Evolutionary conservation across 345 rosid species (phyloP).

Genomic region (Excoecaria agallocha): DNA sequence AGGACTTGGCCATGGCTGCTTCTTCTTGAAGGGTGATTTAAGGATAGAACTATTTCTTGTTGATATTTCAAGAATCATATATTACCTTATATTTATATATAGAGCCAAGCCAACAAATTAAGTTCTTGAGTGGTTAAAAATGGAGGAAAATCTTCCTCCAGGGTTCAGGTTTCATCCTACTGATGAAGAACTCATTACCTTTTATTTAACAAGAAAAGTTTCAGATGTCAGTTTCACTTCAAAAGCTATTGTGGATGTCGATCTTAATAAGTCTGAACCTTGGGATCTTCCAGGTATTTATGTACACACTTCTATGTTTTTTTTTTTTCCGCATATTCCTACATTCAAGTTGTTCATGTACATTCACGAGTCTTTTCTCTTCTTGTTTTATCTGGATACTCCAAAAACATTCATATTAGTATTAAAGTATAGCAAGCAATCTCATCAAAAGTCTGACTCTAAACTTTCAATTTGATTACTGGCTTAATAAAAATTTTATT

Average conservation of each 20-base stretch:
- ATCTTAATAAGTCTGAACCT: conserved; percentile 96
- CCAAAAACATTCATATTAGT: too few relatives aligned
- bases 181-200: conserved; percentile 92
- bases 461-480: too few relatives aligned
- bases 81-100: neutral
- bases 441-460: too few relatives aligned
- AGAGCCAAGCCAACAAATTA: neutral
- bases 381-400: too few relatives aligned
- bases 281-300: conserved; percentile 94
- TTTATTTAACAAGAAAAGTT: conserved; percentile 64
- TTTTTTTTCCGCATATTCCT: neutral
- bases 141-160: conserved; percentile 92
- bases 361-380: too few relatives aligned
- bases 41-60: conserved; percentile 14
- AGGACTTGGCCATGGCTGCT: conserved; percentile 34
- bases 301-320: neutral
- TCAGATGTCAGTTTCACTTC: conserved; percentile 61
- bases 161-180: conserved; percentile 98
- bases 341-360: too few relatives aligned
- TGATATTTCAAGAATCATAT: neutral
- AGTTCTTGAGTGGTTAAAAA: conserved; percentile 12
- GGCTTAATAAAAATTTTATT: too few relatives aligned
- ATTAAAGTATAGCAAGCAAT: too few relatives aligned
- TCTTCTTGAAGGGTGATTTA: conserved; percentile 48
- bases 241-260: conserved; percentile 85